These are phyloP conservation scores for Lepidopterella palustris DNA, from an alignment of 495 filamentous ascomycete genomes.

Conservation along the genomic window DNA sequence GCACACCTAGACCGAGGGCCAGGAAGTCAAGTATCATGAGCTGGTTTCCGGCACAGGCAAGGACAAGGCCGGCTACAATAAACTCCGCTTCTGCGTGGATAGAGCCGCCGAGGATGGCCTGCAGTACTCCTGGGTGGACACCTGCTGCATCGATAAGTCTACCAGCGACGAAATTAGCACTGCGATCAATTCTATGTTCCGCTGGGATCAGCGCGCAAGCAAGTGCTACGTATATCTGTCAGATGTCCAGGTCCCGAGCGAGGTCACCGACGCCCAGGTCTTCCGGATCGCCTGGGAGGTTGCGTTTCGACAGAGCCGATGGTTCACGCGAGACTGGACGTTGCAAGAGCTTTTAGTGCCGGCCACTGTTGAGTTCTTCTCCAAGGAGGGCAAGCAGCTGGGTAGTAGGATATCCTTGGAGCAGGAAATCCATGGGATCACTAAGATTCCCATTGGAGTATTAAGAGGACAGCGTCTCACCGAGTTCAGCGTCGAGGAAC, in stretches of 20 bases:
- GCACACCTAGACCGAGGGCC: background rate
- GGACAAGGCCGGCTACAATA: conserved; percentile 17
- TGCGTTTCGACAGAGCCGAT: conserved; percentile 11
- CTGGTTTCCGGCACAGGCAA: conserved; percentile 25
- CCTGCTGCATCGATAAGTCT: conserved; percentile 4
- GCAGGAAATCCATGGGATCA: conserved; percentile 16
- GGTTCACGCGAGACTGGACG: conserved; percentile 21
- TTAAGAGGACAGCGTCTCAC: conserved; percentile 19
- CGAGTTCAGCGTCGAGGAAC: conserved; percentile 4
- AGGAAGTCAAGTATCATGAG: conserved; percentile 7
- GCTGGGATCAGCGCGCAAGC: conserved; percentile 7
- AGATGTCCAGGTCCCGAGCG: conserved; percentile 4
- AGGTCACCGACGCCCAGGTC: background rate
- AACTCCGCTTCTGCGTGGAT: background rate
- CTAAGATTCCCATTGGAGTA: conserved; percentile 11
- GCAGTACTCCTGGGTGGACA: conserved; percentile 5
- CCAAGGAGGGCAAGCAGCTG: conserved; percentile 14
- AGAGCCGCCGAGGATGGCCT: background rate
- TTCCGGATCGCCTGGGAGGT: background rate
- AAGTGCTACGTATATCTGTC: conserved; percentile 14
- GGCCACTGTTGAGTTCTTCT: conserved; percentile 22
- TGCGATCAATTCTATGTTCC: conserved; percentile 7
- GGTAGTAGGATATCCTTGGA: conserved; percentile 23
- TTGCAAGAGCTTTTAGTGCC: conserved; percentile 13
- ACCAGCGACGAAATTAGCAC: background rate